Base-by-base conservation (phyloP, 495 filamentous ascomycete species). In the Penicillium goetzii region DNA sequence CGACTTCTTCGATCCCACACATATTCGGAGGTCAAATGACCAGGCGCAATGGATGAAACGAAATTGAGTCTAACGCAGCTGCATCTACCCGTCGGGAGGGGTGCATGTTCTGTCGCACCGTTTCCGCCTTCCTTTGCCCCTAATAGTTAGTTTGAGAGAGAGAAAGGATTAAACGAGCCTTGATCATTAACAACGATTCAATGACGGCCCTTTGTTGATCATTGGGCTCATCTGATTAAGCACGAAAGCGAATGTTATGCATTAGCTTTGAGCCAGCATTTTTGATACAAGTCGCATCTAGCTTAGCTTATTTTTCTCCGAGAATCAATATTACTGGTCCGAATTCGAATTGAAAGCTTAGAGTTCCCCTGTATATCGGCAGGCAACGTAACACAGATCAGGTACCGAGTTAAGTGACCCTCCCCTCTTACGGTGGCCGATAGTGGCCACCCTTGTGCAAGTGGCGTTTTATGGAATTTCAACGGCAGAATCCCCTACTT, bases 11-110 rank as follows among this genome's bases (percentile, higher is more conserved):
- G 8, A 21, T 55, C 19, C 28, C 17, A 55, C 52, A 33, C n/a
- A 30, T 23, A 15, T 55, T 36, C 5, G 28, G 21, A 58, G 40
- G 25, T 34, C 25, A 56, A 55, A 41, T 63, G 53, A 50, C 63
- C 62, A 62, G 40, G 62, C 60, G 36, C 34, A 63, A 56, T 60
- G 55, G 61, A 69, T 73, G 68, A 73, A 73, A 73, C 68, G 49
- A 53, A 63, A 54, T 65, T 52, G 66, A 66, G 50, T 58, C 64
- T 65, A 61, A 65, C 53, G 49, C 49, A 56, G 54, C 62, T 70
- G 70, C 61, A 33, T 54, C 15, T 69, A 67, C 59, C 70, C 70
- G 65, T 68, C 70, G 66, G 65, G 50, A 50, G 61, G 53, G 49
- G 52, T 66, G 56, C 65, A 59, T 64, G 68, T 68, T 68, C 59